Evolutionary conservation across 352 stramenopile species (phyloP).

Genomic region (Pythium aquatile): DNA sequence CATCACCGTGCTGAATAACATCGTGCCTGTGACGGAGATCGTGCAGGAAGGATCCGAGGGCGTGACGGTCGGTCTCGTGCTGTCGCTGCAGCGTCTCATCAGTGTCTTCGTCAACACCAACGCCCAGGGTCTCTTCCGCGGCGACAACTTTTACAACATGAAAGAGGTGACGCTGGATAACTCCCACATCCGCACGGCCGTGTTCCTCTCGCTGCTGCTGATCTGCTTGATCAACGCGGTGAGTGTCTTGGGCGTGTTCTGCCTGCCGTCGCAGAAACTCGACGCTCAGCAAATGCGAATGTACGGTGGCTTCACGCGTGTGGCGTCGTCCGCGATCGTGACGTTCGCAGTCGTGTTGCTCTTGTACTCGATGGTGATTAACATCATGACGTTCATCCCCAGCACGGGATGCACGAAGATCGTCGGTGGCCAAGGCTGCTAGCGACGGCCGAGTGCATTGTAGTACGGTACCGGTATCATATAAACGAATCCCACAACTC

Average conservation of each 20-base stretch:
- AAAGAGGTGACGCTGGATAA: conserved; percentile 23
- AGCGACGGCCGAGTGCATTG: neutral
- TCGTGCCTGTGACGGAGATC: conserved; percentile 38
- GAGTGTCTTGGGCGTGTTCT: conserved; percentile 29
- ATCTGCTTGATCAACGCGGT: conserved; percentile 38
- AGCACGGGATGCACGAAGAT: conserved; percentile 6
- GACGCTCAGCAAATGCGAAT: conserved; percentile 63
- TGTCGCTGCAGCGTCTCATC: conserved; percentile 31
- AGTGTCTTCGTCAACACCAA: conserved; percentile 36
- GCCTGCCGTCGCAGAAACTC: conserved; percentile 51
- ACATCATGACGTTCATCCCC: conserved; percentile 33
- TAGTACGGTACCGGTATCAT: neutral
- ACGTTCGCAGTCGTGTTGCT: conserved; percentile 64
- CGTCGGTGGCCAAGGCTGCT: conserved; percentile 19
- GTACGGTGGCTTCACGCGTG: conserved; percentile 58
- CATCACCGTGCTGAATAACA: conserved; percentile 30
- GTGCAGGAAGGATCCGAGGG: conserved; percentile 31
- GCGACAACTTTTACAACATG: conserved; percentile 27
- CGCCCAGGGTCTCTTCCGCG: conserved; percentile 27
- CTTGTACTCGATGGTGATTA: conserved; percentile 51
- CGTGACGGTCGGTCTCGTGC: conserved; percentile 28
- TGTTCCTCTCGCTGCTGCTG: conserved; percentile 30
- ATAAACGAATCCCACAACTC: neutral
- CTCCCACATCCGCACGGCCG: conserved; percentile 16
- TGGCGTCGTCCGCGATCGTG: conserved; percentile 47